Evolutionary conservation across 2,329 filamentous ascomycete species (phyloP).

Genomic region (Aspergillus sp.): DNA sequence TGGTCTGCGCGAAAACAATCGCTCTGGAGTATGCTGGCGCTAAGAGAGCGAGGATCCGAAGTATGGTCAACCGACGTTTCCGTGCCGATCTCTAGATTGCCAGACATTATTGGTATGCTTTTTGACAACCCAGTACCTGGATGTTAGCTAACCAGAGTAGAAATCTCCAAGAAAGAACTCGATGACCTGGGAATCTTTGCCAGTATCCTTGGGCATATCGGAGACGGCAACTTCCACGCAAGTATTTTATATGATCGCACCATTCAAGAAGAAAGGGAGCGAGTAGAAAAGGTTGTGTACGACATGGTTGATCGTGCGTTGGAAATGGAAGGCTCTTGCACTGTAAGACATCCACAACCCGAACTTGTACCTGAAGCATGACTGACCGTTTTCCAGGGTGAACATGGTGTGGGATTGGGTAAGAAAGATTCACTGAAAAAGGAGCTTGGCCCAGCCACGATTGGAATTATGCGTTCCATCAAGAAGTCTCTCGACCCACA

Average conservation of each 20-base stretch:
- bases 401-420: conserved; percentile 82
- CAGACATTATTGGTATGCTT: conserved; percentile 60
- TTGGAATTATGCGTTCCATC: conserved; percentile 81
- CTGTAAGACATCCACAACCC: conserved; percentile 46
- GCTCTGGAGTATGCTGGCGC: conserved; percentile 62
- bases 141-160: conserved; percentile 48
- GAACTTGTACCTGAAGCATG: not conserved
- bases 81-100: conserved; percentile 61
- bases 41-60: conserved; percentile 57
- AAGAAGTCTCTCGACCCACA: conserved; percentile 80
- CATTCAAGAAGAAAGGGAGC: conserved; percentile 68
- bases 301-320: conserved; percentile 89
- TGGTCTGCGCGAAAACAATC: conserved; percentile 64
- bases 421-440: conserved; percentile 79
- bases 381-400: conserved; percentile 53
- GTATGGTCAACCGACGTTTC: conserved; percentile 65
- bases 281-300: conserved; percentile 78
- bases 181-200: conserved; percentile 83
- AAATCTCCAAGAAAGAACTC: conserved; percentile 86
- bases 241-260: conserved; percentile 82
- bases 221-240: conserved; percentile 93
- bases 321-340: conserved; percentile 92
- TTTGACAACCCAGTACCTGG: not conserved
- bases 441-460: conserved; percentile 77
- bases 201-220: conserved; percentile 84